phyloP scores from a whole-genome alignment of 768 basidiomycete species.

The Fomitopsis serialis region DNA sequence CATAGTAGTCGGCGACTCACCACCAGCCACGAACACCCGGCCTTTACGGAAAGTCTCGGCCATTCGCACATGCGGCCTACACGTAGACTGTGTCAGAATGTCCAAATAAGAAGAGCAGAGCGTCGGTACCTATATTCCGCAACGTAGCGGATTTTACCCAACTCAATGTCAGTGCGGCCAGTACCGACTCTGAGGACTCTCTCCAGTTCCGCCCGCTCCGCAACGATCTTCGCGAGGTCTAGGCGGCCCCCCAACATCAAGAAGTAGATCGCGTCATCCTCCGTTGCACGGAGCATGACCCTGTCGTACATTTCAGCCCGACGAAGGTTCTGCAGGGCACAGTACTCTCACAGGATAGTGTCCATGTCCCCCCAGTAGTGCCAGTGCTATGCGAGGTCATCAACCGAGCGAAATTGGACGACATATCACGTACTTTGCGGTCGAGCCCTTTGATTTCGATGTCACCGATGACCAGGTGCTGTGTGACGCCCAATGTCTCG shows the following conservation, averaged over 20 bases:
- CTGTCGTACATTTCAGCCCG: background rate
- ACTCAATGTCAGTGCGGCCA: background rate
- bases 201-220: background rate
- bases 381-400: slow-evolving; percentile 6
- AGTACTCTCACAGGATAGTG: background rate
- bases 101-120: background rate
- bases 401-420: background rate
- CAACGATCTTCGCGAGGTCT: background rate
- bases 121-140: slow-evolving; percentile 1
- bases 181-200: background rate
- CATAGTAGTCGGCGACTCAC: too few relatives aligned
- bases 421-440: background rate
- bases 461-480: background rate
- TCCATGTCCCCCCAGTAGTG: background rate
- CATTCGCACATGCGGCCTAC: slow-evolving; percentile 44
- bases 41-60: slow-evolving; percentile 36
- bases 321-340: background rate
- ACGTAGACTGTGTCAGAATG: background rate
- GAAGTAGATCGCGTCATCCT: background rate
- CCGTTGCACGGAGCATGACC: slow-evolving; percentile 2
- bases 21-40: slow-evolving; percentile 41
- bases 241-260: background rate
- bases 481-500: background rate
- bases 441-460: slow-evolving; percentile 1
- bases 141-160: slow-evolving; percentile 1